These are phyloP conservation scores for Dictyophora rubrovolvata DNA, from an alignment of 768 basidiomycete genomes.

Conservation along the genomic window DNA sequence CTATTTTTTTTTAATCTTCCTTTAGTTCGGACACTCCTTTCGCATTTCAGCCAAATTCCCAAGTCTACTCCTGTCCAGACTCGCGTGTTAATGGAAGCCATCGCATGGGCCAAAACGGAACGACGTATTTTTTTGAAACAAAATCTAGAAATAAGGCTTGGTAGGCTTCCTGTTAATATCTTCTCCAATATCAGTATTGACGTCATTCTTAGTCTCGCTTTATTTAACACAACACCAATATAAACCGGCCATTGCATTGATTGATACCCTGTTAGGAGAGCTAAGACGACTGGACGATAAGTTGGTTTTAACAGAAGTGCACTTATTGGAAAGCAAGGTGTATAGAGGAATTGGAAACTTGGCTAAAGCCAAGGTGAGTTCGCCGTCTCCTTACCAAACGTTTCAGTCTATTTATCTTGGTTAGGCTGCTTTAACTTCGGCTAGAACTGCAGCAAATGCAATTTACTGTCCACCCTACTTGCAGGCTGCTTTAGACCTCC, in stretches of 20 bases:
- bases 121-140: constrained; percentile 96
- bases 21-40: constrained; percentile 85
- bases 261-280: constrained; percentile 83
- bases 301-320: constrained; percentile 94
- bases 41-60: constrained; percentile 76
- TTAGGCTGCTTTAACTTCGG: constrained; percentile 79
- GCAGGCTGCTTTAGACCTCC: constrained; percentile 52
- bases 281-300: constrained; percentile 93
- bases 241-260: constrained; percentile 68
- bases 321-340: constrained; percentile 85
- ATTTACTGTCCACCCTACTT: constrained; percentile 84
- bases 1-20: neutral
- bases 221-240: constrained; percentile 41
- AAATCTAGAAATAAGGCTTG: constrained; percentile 81
- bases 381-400: neutral
- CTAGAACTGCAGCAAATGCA: constrained; percentile 87
- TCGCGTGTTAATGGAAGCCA: constrained; percentile 78
- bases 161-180: constrained; percentile 20
- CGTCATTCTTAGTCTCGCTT: constrained; percentile 5
- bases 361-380: constrained; percentile 73
- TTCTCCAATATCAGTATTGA: neutral
- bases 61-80: constrained; percentile 69
- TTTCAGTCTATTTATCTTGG: neutral
- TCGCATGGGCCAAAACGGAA: constrained; percentile 84
- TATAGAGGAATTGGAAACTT: constrained; percentile 85